A percentile compares a stretch with the other conserved stretches of the same genome.
Conservation (phyloP, 305 asterid genomes). For the Fraxinus platypoda region DNA sequence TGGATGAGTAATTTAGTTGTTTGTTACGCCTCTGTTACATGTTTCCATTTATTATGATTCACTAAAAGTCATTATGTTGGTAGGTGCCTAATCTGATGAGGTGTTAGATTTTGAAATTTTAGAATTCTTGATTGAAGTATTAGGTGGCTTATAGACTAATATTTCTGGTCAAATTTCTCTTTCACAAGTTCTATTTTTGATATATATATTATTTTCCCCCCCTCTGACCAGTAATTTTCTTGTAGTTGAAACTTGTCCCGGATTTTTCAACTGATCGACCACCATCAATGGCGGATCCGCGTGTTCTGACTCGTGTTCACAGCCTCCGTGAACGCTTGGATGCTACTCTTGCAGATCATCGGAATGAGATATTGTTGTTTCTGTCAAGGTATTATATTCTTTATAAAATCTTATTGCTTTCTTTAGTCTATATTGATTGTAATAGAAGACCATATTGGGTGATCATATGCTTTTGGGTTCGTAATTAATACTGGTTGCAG, state of each 20-base stretch:
- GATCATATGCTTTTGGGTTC: neutral
- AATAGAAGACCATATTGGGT: neutral
- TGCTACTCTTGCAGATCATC: conserved; percentile 74
- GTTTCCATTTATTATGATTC: conserved; percentile 1
- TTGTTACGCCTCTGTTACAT: conserved; percentile 28
- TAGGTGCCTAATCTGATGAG: conserved; percentile 17
- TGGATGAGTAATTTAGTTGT: conserved; percentile 20
- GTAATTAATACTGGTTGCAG: conserved; percentile 29
- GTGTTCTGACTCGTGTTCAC: conserved; percentile 84
- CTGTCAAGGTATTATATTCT: conserved; percentile 50
- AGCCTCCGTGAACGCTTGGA: conserved; percentile 93
- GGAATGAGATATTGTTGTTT: conserved; percentile 67
- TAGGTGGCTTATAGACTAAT: conserved; percentile 32
- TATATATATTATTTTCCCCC: neutral
- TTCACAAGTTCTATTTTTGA: conserved; percentile 15
- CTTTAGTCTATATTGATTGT: neutral
- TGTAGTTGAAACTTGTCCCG: conserved; percentile 37
- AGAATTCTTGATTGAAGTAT: conserved; percentile 29
- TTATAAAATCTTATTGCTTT: neutral
- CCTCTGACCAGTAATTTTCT: conserved; percentile 6
- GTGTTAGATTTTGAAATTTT: conserved; percentile 34
- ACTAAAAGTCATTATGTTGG: conserved; percentile 23
- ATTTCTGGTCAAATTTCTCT: conserved; percentile 2
- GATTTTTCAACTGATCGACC: conserved; percentile 22
- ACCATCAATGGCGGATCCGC: conserved; percentile 61